These are phyloP conservation scores for Steccherinum ochraceum DNA, from an alignment of 768 basidiomycete species.

Conservation along the genomic window DNA sequence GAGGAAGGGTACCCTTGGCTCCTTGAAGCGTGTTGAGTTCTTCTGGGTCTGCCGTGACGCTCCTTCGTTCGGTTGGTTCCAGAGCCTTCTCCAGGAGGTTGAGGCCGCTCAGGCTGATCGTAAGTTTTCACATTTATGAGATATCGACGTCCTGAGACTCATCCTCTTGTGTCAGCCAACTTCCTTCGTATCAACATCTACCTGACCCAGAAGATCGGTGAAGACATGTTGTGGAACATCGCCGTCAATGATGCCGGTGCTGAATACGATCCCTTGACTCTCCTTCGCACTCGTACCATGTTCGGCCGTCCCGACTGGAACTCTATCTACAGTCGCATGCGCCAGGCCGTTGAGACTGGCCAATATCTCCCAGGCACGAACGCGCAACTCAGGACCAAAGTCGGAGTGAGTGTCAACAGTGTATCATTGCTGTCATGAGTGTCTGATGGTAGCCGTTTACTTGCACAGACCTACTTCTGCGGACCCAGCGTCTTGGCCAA, in stretches of 20 bases:
- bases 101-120: conserved; percentile 87
- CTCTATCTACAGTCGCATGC: conserved; percentile 68
- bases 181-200: conserved; percentile 92
- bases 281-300: conserved; percentile 82
- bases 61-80: conserved; percentile 99
- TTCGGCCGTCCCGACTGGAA: conserved; percentile 92
- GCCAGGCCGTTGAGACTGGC: conserved; percentile 73
- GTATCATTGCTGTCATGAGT: conserved; percentile 7
- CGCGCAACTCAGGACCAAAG: conserved; percentile 74
- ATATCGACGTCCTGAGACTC: background rate
- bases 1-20: conserved; percentile 66
- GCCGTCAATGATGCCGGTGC: conserved; percentile 82
- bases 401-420: conserved; percentile 54
- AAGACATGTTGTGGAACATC: conserved; percentile 91
- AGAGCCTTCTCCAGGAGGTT: conserved; percentile 79
- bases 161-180: conserved; percentile 51
- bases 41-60: conserved; percentile 92
- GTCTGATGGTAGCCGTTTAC: conserved; percentile 2
- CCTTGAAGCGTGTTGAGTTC: conserved; percentile 85
- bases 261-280: conserved; percentile 84
- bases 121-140: conserved; percentile 34
- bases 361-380: conserved; percentile 76
- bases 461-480: conserved; percentile 78
- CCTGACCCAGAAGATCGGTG: conserved; percentile 77
- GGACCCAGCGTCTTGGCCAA: conserved; percentile 74